Base-by-base conservation (phyloP, 2,329 filamentous ascomycete genomes). In the Zymoseptoria ardabiliae region DNA sequence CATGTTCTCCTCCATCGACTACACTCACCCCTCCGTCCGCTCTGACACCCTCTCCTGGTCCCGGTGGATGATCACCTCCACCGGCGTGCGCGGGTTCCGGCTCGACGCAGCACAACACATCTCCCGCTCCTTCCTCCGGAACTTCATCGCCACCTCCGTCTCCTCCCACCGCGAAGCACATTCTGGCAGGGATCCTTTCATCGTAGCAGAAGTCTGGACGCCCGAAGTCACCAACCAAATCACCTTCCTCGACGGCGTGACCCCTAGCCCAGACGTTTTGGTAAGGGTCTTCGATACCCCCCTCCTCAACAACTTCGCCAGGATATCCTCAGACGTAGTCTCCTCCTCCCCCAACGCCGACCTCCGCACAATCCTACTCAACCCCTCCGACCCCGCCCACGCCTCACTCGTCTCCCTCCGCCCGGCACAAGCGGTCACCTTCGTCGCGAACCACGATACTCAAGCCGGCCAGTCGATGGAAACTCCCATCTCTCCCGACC, bases 81-180 rank as follows among this genome's bases (percentile, higher is more conserved):
- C 89, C 0, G 81, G 82, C 0, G 74, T 90, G 10, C 78, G 81
- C 61, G 87, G 87, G 0, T 85, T 90, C 71, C 79, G 88, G 19
- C 80, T 90, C 55, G 88, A 91, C 70, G 88, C 87, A 11, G 84
- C 86, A 28, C 88, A 89, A 73, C 88, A 91, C 73, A 89, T 86
- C 72, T 86, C 83, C 25, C 81, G 82, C 60, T 77, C 79, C n/a
- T 90, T 90, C 68, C 79, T 86, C 30, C 79, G 78, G 50, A 79
- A 84, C n/a, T 88, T 88, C 73, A 81, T 89, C 55, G 74, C 76
- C 5, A 75, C 81, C 52, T 73, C 89, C 60, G 81, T 82, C 67
- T 75, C 77, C 50, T 73, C 72, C 0, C 75, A 81, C 22, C 60
- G 60, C 20, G 53, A 54, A 23, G 62, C 60, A 7, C 58, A 63